Percentiles rank a stretch among this genome's conserved stretches.
Evolutionary conservation across 768 basidiomycete species (phyloP).

Genomic region (Russula emetica): DNA sequence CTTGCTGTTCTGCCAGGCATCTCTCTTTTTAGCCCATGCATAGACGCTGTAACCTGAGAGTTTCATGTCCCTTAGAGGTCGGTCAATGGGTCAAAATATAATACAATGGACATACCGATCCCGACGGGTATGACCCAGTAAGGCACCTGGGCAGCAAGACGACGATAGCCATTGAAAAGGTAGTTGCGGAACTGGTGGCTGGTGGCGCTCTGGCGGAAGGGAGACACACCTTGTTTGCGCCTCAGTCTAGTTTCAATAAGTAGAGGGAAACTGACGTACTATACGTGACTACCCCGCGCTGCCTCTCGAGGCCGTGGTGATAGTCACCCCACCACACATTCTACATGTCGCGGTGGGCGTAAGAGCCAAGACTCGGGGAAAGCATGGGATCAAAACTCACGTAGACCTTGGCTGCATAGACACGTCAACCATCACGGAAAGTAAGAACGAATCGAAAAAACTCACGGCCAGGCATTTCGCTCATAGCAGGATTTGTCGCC

Average conservation of each 20-base stretch:
- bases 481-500: constrained; percentile 43
- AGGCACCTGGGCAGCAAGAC: constrained; percentile 63
- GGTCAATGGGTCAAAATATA: background rate
- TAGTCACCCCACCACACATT: constrained; percentile 86
- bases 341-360: constrained; percentile 37
- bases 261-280: constrained; percentile 46
- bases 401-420: constrained; percentile 60
- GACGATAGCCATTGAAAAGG: constrained; percentile 77
- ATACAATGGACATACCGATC: constrained; percentile 51
- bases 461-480: constrained; percentile 81
- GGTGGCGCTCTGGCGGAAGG: constrained; percentile 67
- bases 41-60: constrained; percentile 68
- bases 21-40: constrained; percentile 64
- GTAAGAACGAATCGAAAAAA: constrained; percentile 27
- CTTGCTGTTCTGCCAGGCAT: constrained; percentile 67
- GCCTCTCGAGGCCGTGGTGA: constrained; percentile 50
- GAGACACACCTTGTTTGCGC: constrained; percentile 58
- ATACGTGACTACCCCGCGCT: constrained; percentile 72
- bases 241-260: background rate
- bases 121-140: constrained; percentile 74
- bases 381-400: constrained; percentile 44
- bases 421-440: constrained; percentile 7
- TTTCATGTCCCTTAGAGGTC: background rate
- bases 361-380: background rate
- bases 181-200: constrained; percentile 65